Evolutionary conservation across 306 rosid genomes (phyloP).

Genomic region (Sphenostylis stenocarpa): DNA sequence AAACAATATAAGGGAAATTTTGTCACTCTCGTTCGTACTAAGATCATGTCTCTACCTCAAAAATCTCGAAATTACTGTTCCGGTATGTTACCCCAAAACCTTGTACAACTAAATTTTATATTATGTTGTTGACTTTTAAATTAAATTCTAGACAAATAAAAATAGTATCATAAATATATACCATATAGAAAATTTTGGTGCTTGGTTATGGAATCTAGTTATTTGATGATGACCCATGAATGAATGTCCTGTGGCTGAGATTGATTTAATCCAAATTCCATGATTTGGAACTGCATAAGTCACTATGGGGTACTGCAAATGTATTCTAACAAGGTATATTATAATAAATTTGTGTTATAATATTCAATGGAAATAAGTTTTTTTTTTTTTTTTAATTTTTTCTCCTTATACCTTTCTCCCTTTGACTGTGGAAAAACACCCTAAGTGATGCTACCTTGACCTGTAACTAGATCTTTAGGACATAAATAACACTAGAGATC

Average conservation of each 20-base stretch:
- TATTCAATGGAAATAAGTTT: too few relatives aligned
- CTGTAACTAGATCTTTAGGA: too few relatives aligned
- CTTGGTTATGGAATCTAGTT: background rate
- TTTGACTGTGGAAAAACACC: too few relatives aligned
- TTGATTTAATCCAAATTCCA: too few relatives aligned
- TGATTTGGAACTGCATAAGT: background rate
- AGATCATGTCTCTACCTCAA: background rate
- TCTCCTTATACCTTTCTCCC: too few relatives aligned
- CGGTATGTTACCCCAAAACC: background rate
- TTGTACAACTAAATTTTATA: background rate
- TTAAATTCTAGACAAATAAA: background rate
- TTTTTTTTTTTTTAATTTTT: too few relatives aligned
- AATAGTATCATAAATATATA: background rate
- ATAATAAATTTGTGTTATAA: too few relatives aligned
- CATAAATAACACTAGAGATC: too few relatives aligned
- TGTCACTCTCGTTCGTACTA: background rate
- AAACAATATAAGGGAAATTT: slow-evolving; percentile 3
- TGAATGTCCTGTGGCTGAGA: background rate
- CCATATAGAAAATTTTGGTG: background rate
- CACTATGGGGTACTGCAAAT: too few relatives aligned
- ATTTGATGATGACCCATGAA: background rate
- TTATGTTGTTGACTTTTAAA: background rate
- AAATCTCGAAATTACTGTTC: slow-evolving; percentile 21
- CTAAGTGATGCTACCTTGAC: too few relatives aligned
- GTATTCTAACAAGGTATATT: too few relatives aligned